Evolutionary conservation across 306 rosid species (phyloP).

Genomic region (Quillaja saponaria): DNA sequence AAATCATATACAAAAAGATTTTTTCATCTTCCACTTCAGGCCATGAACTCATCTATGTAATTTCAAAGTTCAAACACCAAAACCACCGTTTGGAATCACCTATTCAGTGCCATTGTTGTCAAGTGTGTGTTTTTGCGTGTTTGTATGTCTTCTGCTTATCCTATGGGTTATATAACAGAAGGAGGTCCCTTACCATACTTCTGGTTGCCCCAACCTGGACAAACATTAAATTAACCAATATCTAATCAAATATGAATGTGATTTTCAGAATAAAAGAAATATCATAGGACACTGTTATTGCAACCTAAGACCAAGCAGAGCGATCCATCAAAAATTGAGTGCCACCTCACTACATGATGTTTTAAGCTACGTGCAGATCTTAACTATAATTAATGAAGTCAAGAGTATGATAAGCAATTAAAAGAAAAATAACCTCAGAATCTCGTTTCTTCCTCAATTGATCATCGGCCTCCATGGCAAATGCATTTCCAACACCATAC

Average conservation of each 20-base stretch:
- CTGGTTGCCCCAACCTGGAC: conserved; percentile 9
- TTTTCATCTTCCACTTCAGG: background rate
- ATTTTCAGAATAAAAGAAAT: conserved; percentile 4
- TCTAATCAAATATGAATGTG: conserved; percentile 23
- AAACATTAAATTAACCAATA: conserved; percentile 11
- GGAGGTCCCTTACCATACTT: background rate
- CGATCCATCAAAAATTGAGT: conserved; percentile 7
- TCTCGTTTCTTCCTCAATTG: conserved; percentile 88
- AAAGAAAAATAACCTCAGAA: conserved; percentile 65
- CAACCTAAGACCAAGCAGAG: conserved; percentile 21
- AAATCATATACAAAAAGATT: too few species aligned
- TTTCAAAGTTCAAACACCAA: too few species aligned
- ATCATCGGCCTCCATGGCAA: conserved; percentile 89
- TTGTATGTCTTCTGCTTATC: conserved; percentile 6
- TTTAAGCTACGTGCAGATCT: background rate
- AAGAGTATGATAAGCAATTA: conserved; percentile 2
- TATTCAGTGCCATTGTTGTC: conserved; percentile 8
- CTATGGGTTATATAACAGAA: conserved; percentile 19
- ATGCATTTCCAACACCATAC: conserved; percentile 98
- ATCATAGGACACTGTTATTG: background rate
- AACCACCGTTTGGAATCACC: conserved; percentile 12
- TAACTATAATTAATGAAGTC: background rate
- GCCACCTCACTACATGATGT: background rate
- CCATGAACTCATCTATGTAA: conserved; percentile 9
- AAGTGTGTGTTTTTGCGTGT: conserved; percentile 8